Base-by-base conservation (phyloP, 805 yeast species). In the Middelhovenomyces tepae region DNA sequence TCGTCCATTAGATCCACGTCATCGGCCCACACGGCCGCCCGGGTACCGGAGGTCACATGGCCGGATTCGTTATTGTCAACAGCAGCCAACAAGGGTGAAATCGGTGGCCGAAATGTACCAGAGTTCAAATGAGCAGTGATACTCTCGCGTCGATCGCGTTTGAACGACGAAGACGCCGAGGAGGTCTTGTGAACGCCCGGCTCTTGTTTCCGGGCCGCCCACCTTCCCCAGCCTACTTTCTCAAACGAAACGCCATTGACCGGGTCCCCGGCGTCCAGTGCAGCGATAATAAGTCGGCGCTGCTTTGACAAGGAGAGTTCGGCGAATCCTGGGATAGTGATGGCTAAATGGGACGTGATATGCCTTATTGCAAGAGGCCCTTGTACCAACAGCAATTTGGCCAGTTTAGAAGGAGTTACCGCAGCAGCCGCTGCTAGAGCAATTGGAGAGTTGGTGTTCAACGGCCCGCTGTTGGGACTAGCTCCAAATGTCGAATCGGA, bases 171-270 rank as follows among this genome's bases (percentile, higher is more conserved):
- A n/a, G n/a, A 26, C 35, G 16, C 28, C 28, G 17, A 22, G 10
- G 34, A n/a, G n/a, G n/a, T n/a, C n/a, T n/a, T n/a, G n/a, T n/a
- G n/a, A n/a, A n/a, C n/a, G n/a, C n/a, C n/a, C n/a, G n/a, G n/a
- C n/a, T n/a, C n/a, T n/a, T n/a, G n/a, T n/a, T 62, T 60, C 46
- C 76, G 69, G 2, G 87, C 93, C 16, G 81, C 81, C 97, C 97
- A 87, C 55, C 87, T 93, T 39, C 97, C 97, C 97, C 97, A 87
- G 15, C 96, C 95, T 20, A 87, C 85, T 59, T 87, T 87, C 50
- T 85, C 94, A 59, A 87, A 87, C 10, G 79, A 72, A 27, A 81
- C 77, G 4, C 60, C 53, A 28, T 61, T 51, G 26, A 56, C 62
- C 1, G 65, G 45, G 47, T 75, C 83, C 16, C 46, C 44, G 43